Evolutionary conservation across 225 moss, liverwort and hornwort genomes (phyloP).

Genomic region (Rhytidiadelphus loreus): DNA sequence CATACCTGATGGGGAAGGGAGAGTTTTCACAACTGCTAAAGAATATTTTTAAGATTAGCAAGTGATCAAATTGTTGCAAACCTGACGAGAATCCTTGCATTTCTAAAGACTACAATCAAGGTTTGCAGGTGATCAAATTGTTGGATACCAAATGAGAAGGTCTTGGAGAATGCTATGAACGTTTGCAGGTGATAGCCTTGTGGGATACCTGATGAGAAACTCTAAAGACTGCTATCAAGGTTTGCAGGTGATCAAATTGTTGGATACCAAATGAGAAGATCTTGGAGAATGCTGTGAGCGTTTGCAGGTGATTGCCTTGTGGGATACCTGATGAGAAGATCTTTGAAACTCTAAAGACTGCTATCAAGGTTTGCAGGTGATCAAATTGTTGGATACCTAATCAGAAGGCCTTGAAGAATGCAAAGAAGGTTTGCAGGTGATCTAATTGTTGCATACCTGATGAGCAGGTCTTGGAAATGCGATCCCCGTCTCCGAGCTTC

Average conservation of each 20-base stretch:
- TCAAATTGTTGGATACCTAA: background rate
- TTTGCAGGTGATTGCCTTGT: background rate
- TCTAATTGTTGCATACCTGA: background rate
- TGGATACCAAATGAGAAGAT: background rate
- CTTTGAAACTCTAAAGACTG: background rate
- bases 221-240: background rate
- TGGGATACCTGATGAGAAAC: background rate
- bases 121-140: background rate
- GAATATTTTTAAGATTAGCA: no score
- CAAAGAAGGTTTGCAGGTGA: background rate
- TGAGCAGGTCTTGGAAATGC: background rate
- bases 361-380: background rate
- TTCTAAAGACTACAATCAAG: background rate
- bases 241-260: background rate
- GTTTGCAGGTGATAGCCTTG: background rate
- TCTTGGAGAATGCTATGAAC: background rate
- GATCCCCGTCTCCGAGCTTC: slow-evolving; percentile 23
- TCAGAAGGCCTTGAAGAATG: background rate
- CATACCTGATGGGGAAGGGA: background rate
- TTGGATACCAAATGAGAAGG: background rate
- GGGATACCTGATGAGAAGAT: background rate
- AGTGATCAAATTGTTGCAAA: background rate
- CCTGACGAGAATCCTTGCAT: background rate
- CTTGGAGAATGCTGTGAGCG: no score
- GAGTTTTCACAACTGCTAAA: background rate